phyloP scores from a whole-genome alignment of 176 grass and related monocot species.

The Urochloa ruziziensis region DNA sequence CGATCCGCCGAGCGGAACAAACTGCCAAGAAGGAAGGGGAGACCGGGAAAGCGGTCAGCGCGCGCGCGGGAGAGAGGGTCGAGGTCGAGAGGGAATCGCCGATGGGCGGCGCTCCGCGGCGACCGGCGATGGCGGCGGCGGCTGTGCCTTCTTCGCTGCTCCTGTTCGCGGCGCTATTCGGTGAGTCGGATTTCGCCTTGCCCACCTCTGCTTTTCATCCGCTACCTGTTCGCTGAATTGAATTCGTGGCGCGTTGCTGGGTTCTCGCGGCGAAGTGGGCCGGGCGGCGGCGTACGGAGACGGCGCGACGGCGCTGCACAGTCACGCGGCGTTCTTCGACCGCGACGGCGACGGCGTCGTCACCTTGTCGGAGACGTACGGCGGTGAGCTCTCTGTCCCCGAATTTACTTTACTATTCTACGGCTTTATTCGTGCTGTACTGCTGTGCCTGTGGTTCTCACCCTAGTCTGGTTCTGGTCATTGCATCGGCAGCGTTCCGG shows the following conservation, averaged over 20 bases:
- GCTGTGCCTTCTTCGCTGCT: slow-evolving; percentile 12
- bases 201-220: background rate
- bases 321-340: slow-evolving; percentile 91
- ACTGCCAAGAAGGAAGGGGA: background rate
- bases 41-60: background rate
- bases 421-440: background rate
- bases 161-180: slow-evolving; percentile 5
- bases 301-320: slow-evolving; percentile 64
- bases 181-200: background rate
- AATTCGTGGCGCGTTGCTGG: background rate
- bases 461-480: background rate
- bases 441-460: background rate
- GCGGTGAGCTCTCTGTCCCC: slow-evolving; percentile 36
- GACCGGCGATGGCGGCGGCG: background rate
- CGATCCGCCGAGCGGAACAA: background rate
- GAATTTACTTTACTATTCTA: no score
- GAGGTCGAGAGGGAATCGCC: background rate
- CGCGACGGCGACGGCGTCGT: slow-evolving; percentile 70
- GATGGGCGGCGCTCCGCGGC: slow-evolving; percentile 2
- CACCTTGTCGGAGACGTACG: slow-evolving; percentile 64
- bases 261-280: background rate
- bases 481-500: slow-evolving; percentile 39
- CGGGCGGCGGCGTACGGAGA: slow-evolving; percentile 14
- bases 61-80: background rate
- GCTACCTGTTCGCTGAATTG: background rate